These are phyloP conservation scores for Penicillium occitanis DNA, from an alignment of 2,329 filamentous ascomycete species.

Conservation along the genomic window DNA sequence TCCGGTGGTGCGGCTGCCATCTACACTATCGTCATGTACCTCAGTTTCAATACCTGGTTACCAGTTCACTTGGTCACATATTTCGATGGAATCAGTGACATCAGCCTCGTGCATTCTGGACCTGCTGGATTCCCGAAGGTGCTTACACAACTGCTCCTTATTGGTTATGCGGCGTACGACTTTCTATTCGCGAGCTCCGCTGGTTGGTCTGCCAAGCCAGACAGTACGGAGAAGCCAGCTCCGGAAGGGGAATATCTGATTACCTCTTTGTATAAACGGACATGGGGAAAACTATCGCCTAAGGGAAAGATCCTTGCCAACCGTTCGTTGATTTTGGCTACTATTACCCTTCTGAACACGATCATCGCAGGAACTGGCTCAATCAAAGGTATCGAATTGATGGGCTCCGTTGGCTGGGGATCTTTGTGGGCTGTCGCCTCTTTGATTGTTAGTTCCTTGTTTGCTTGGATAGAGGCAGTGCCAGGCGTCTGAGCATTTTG, in stretches of 20 bases:
- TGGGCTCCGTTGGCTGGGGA: slow-evolving; percentile 72
- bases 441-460: slow-evolving; percentile 32
- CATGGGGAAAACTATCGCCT: slow-evolving; percentile 62
- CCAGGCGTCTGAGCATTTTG: slow-evolving; percentile 34
- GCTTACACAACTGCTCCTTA: slow-evolving; percentile 59
- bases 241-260: slow-evolving; percentile 67
- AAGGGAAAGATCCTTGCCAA: slow-evolving; percentile 64
- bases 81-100: slow-evolving; percentile 69
- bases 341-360: slow-evolving; percentile 52
- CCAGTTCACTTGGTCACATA: slow-evolving; percentile 70
- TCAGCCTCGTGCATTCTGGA: slow-evolving; percentile 66
- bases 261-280: slow-evolving; percentile 60
- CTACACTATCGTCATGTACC: slow-evolving; percentile 71
- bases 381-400: slow-evolving; percentile 66
- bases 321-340: slow-evolving; percentile 57
- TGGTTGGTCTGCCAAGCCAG: slow-evolving; percentile 44
- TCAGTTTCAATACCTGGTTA: slow-evolving; percentile 68
- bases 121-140: slow-evolving; percentile 51
- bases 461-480: slow-evolving; percentile 43
- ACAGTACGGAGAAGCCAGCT: slow-evolving; percentile 42
- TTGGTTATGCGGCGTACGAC: slow-evolving; percentile 69
- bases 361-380: slow-evolving; percentile 66
- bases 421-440: slow-evolving; percentile 66
- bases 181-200: slow-evolving; percentile 69
- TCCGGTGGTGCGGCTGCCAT: slow-evolving; percentile 68